Base-by-base conservation (phyloP, 805 yeast genomes). In the Metschnikowia arizonensis region DNA sequence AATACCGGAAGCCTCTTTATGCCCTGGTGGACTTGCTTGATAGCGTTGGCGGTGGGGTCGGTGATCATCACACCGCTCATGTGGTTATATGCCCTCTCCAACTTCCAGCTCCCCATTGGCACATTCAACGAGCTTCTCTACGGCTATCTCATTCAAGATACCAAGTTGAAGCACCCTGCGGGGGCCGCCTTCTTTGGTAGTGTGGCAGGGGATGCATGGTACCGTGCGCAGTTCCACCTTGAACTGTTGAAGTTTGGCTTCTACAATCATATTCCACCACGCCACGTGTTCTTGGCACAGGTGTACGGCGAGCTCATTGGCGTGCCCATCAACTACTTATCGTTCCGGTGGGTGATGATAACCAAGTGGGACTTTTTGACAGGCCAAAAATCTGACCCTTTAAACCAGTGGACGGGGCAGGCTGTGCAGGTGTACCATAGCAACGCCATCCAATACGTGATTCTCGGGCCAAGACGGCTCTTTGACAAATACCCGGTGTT, bases 321-420 rank as follows among this genome's bases (percentile, higher is more conserved):
- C 6, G 72, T 75, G n/a, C 78, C 81, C 3, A 62, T 76, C 50
- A 78, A 77, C 52, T 77, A 76, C 53, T 40, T 68, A 5, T 74
- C 79, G 1, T 57, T 78, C 36, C 63, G 69, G 40, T 77, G 81
- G 79, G 73, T 76, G 17, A 44, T 76, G 24, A 48, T 47, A 2
- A 57, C 69, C 21, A 76, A 76, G 48, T 59, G 65, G 17, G 64
- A 62, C 5, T 76, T 56, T 39, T 57, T 70, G 46, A 47, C 56
- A 5, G 74, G 74, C 1, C 46, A 54, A 8, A 57, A 58, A 26
- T 55, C 45, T 0, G 80, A 76, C 53, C 76, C 78, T 1, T 58
- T 74, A 21, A 74, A 72, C 47, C 80, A 76, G 53, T 76, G 79
- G 79, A 74, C 78, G 2, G 79, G 76, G 2, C 79, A 76, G 49